These are phyloP conservation scores for Dipodascus albidus DNA, from an alignment of 805 yeast species.

Conservation along the genomic window DNA sequence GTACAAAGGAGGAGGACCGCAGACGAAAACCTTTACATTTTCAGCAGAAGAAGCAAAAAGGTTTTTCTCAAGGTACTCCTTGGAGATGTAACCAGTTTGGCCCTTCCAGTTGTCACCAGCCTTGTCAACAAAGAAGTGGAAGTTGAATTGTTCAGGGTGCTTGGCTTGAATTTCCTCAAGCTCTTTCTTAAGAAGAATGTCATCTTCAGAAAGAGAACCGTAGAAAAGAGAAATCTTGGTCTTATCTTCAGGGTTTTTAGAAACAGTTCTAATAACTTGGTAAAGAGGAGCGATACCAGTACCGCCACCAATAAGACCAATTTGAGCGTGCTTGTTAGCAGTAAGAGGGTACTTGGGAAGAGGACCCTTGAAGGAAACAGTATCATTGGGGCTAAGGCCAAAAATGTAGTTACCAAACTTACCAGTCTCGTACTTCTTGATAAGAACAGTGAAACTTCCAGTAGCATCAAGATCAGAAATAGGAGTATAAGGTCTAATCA, in stretches of 20 bases:
- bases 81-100: conserved; percentile 62
- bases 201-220: conserved; percentile 69
- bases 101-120: conserved; percentile 40
- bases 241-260: conserved; percentile 73
- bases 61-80: conserved; percentile 52
- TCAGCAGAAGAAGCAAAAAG: conserved; percentile 55
- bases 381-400: conserved; percentile 63
- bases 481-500: conserved; percentile 80
- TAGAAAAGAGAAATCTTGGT: conserved; percentile 77
- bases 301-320: conserved; percentile 90
- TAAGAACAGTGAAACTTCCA: conserved; percentile 69
- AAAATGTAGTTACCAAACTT: conserved; percentile 69
- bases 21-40: conserved; percentile 67
- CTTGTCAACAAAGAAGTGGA: conserved; percentile 73
- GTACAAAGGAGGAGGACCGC: conserved; percentile 94
- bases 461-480: conserved; percentile 52
- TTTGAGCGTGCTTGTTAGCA: conserved; percentile 70
- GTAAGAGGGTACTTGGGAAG: conserved; percentile 83
- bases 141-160: conserved; percentile 67
- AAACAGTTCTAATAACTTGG: conserved; percentile 71
- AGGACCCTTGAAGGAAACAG: conserved; percentile 90
- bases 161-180: conserved; percentile 55
- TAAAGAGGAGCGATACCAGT: conserved; percentile 93
- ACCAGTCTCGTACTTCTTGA: conserved; percentile 80
- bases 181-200: conserved; percentile 69